phyloP scores from a whole-genome alignment of 2,329 filamentous ascomycete species.

The Xylaria digitata region DNA sequence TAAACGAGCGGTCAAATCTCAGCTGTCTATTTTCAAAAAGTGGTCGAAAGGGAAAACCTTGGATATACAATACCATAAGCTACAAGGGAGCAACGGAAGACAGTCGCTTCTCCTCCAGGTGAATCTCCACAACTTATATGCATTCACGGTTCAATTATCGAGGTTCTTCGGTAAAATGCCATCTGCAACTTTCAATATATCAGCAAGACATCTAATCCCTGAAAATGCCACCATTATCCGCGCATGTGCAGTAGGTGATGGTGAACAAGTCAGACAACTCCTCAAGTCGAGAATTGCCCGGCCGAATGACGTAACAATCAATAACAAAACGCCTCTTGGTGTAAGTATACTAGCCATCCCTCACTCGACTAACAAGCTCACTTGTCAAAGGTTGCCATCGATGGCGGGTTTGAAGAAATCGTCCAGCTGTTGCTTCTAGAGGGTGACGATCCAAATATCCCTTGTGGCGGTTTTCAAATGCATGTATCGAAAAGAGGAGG shows the following conservation, averaged over 20 bases:
- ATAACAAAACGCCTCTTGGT: slow-evolving; percentile 8
- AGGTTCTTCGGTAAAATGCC: neutral
- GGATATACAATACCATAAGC: neutral
- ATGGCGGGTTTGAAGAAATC: slow-evolving; percentile 7
- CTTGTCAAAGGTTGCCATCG: neutral
- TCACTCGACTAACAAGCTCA: neutral
- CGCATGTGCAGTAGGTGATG: neutral
- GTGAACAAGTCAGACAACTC: neutral
- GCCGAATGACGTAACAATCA: slow-evolving; percentile 5
- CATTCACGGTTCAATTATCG: neutral
- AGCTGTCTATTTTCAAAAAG: neutral
- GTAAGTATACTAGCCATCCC: neutral
- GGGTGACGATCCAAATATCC: slow-evolving; percentile 6
- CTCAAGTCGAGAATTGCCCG: slow-evolving; percentile 2
- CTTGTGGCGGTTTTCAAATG: slow-evolving; percentile 2
- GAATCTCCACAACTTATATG: slow-evolving; percentile 2
- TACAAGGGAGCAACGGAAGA: slow-evolving; percentile 1
- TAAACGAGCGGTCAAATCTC: neutral
- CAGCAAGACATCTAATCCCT: slow-evolving; percentile 3
- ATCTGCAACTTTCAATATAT: slow-evolving; percentile 8
- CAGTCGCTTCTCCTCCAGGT: slow-evolving; percentile 3
- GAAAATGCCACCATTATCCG: neutral
- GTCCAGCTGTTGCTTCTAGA: slow-evolving; percentile 8
- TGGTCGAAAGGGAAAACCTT: neutral
- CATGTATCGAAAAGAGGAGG: neutral